Percentiles rank a stretch among this genome's conserved stretches.
Conservation (phyloP, 2,329 filamentous ascomycete species). For the Aureobasidium sp. region DNA sequence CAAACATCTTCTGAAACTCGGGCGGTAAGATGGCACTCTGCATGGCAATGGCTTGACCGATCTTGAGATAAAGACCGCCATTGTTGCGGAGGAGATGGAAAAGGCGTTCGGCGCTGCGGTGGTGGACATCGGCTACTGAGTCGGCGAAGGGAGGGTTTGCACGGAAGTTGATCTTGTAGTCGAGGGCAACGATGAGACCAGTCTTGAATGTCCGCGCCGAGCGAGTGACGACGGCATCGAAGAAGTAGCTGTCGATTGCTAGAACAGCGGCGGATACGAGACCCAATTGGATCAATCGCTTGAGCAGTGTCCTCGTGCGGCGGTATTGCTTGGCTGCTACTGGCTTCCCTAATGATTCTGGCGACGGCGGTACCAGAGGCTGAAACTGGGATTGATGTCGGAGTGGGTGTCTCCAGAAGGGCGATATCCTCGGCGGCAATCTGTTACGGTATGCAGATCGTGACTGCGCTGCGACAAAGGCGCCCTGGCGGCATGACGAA, state of each 20-base stretch:
- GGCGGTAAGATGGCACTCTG: slow-evolving; percentile 89
- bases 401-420: slow-evolving; percentile 7
- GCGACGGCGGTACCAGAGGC: slow-evolving; percentile 59
- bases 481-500: slow-evolving; percentile 10
- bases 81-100: slow-evolving; percentile 77
- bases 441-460: slow-evolving; percentile 1
- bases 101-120: slow-evolving; percentile 73
- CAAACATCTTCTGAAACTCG: slow-evolving; percentile 94
- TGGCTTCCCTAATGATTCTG: slow-evolving; percentile 68
- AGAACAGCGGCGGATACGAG: slow-evolving; percentile 57
- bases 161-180: slow-evolving; percentile 97
- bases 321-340: slow-evolving; percentile 63
- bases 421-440: slow-evolving; percentile 3
- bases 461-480: not conserved
- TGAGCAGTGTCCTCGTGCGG: slow-evolving; percentile 66
- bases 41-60: slow-evolving; percentile 97
- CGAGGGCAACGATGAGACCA: slow-evolving; percentile 72
- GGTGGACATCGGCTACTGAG: slow-evolving; percentile 70
- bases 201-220: slow-evolving; percentile 74
- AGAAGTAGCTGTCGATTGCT: slow-evolving; percentile 63
- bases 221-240: slow-evolving; percentile 71
- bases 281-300: slow-evolving; percentile 60
- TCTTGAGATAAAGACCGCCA: slow-evolving; percentile 93
- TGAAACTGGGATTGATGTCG: slow-evolving; percentile 32
- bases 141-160: slow-evolving; percentile 67